Evolutionary conservation across 192 early-diverging fungal genomes (phyloP).

Genomic region (Umbelopsis isabellina): DNA sequence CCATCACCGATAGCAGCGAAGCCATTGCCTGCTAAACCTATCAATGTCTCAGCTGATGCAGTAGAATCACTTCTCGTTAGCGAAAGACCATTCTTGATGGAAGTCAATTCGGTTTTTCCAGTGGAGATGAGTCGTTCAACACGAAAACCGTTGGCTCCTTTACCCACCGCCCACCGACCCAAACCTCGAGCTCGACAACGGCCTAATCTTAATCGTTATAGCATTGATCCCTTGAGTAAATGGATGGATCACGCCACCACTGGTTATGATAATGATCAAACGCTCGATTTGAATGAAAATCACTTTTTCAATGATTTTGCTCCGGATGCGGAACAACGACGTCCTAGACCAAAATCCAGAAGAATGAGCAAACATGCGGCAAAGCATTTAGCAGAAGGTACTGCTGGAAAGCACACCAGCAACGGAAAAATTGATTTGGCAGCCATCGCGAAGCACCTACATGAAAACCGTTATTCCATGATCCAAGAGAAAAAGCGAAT

Average conservation of each 20-base stretch:
- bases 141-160: background rate
- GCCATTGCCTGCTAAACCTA: background rate
- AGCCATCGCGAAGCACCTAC: slow-evolving; percentile 29
- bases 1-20: background rate
- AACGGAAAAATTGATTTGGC: slow-evolving; percentile 23
- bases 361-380: slow-evolving; percentile 14
- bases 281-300: slow-evolving; percentile 30
- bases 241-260: slow-evolving; percentile 12
- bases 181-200: background rate
- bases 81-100: background rate
- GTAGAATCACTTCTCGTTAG: background rate
- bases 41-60: background rate
- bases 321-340: background rate
- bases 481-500: slow-evolving; percentile 25
- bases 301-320: slow-evolving; percentile 38
- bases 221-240: slow-evolving; percentile 18
- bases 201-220: background rate
- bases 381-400: background rate
- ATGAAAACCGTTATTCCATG: slow-evolving; percentile 33
- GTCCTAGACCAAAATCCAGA: slow-evolving; percentile 12
- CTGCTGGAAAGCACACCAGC: background rate
- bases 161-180: background rate
- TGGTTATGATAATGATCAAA: slow-evolving; percentile 11
- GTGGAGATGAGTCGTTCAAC: background rate
- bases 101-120: background rate